Evolutionary conservation across 2,329 filamentous ascomycete species (phyloP).

Genomic region (Diplodia sapinea): DNA sequence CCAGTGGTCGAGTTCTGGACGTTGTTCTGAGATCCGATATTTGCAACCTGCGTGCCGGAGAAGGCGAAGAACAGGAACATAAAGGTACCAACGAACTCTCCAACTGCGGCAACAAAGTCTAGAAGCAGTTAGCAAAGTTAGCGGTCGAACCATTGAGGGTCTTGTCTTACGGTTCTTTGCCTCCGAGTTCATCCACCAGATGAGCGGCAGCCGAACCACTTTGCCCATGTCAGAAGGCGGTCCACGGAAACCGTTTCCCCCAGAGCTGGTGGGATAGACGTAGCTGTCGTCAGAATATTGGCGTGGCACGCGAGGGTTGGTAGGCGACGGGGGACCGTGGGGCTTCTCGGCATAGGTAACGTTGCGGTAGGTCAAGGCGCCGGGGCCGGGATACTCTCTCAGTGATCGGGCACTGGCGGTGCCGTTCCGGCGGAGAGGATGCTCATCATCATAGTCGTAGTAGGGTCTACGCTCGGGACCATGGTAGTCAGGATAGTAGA

Average conservation of each 20-base stretch:
- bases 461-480: slow-evolving; percentile 15
- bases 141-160: not conserved
- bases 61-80: slow-evolving; percentile 52
- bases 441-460: slow-evolving; percentile 25
- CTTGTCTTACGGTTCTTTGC: slow-evolving; percentile 44
- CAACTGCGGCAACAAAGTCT: slow-evolving; percentile 44
- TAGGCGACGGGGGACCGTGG: slow-evolving; percentile 6
- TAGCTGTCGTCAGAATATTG: slow-evolving; percentile 21
- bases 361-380: slow-evolving; percentile 6
- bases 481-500: slow-evolving; percentile 17
- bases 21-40: slow-evolving; percentile 38
- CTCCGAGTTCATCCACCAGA: slow-evolving; percentile 46
- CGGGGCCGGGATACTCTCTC: slow-evolving; percentile 13
- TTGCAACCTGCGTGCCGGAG: slow-evolving; percentile 47
- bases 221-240: slow-evolving; percentile 32
- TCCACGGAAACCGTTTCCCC: not conserved
- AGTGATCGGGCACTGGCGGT: not conserved
- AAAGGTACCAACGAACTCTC: slow-evolving; percentile 49
- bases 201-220: slow-evolving; percentile 44
- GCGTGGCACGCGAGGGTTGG: not conserved
- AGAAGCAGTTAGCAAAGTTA: not conserved
- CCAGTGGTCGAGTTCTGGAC: slow-evolving; percentile 37
- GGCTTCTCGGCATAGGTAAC: slow-evolving; percentile 2
- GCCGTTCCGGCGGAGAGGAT: slow-evolving; percentile 11
- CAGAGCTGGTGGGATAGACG: slow-evolving; percentile 1